phyloP scores from a whole-genome alignment of 495 filamentous ascomycete genomes.

The Endocarpon pusillum region DNA sequence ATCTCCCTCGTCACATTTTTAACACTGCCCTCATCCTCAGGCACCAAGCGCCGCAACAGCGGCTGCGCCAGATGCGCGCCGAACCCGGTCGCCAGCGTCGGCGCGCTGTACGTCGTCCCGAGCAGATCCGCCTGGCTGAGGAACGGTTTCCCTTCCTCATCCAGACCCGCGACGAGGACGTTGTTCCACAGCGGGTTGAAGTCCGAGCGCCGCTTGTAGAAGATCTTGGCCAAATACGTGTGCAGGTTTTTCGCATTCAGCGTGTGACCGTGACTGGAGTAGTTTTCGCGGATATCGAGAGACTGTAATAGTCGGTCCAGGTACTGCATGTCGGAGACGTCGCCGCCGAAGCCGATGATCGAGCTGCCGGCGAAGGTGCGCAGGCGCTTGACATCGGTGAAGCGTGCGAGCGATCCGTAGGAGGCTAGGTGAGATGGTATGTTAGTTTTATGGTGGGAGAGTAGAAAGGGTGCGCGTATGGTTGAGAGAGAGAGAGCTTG shows the following conservation, averaged over 20 bases:
- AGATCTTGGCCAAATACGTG: conserved; percentile 83
- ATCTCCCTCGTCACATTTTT: conserved; percentile 47
- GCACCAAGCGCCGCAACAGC: conserved; percentile 63
- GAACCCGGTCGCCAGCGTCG: conserved; percentile 83
- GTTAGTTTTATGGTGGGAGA: conserved; percentile 1
- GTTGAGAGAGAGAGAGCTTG: conserved; percentile 5
- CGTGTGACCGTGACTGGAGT: conserved; percentile 37
- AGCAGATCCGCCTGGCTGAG: conserved; percentile 79
- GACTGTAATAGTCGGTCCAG: conserved; percentile 76
- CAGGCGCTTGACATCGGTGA: conserved; percentile 83
- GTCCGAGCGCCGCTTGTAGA: conserved; percentile 85
- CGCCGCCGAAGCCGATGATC: conserved; percentile 76
- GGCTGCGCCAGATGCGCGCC: conserved; percentile 86
- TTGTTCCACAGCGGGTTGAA: conserved; percentile 98
- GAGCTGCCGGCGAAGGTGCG: conserved; percentile 57
- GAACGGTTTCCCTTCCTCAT: conserved; percentile 66
- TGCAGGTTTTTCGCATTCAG: conserved; percentile 87
- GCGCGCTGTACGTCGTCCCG: conserved; percentile 75
- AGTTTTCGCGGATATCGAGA: conserved; percentile 78
- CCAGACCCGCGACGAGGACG: conserved; percentile 76
- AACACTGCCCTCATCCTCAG: conserved; percentile 52
- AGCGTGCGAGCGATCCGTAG: conserved; percentile 92
- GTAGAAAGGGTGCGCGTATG: not conserved
- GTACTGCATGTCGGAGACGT: conserved; percentile 97
- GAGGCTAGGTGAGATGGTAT: conserved; percentile 47